Percentiles rank a stretch among this genome's conserved stretches.
Evolutionary conservation across 192 early-diverging fungal species (phyloP).

Genomic region (Cetraspora pellucida): DNA sequence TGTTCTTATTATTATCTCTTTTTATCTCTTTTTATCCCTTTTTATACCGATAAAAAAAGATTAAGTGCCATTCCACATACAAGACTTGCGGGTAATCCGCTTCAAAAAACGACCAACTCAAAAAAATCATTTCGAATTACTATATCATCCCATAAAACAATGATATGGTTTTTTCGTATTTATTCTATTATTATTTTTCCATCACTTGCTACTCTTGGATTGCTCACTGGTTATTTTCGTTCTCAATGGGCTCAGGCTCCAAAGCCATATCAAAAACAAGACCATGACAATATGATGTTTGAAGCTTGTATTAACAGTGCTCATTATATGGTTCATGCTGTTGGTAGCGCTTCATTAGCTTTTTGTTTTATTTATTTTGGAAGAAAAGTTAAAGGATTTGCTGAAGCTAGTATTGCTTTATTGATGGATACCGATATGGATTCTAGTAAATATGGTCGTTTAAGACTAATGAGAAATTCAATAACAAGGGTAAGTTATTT

Average conservation of each 20-base stretch:
- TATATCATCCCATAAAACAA: slow-evolving; percentile 3
- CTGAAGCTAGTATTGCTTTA: not conserved
- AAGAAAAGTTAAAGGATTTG: slow-evolving; percentile 9
- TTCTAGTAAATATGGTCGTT: not conserved
- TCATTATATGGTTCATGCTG: not conserved
- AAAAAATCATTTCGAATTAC: not conserved
- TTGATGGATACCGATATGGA: not conserved
- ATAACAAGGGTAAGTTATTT: not conserved
- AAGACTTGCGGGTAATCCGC: not conserved
- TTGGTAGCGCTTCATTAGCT: not conserved
- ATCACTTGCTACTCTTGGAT: not conserved
- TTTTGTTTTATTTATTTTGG: slow-evolving; percentile 13
- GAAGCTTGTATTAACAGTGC: not conserved
- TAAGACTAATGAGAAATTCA: not conserved
- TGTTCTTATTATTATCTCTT: not conserved
- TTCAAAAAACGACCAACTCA: not conserved
- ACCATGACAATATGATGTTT: not conserved
- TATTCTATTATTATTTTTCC: not conserved
- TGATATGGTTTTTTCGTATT: slow-evolving; percentile 12
- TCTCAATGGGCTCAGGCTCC: not conserved
- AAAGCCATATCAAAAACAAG: not conserved
- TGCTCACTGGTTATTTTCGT: slow-evolving; percentile 10
- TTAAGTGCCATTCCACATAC: not conserved
- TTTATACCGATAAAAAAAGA: not conserved
- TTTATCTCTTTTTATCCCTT: not conserved